Conservation (phyloP, 129 eudicot genomes). For the Sambucus nigra region DNA sequence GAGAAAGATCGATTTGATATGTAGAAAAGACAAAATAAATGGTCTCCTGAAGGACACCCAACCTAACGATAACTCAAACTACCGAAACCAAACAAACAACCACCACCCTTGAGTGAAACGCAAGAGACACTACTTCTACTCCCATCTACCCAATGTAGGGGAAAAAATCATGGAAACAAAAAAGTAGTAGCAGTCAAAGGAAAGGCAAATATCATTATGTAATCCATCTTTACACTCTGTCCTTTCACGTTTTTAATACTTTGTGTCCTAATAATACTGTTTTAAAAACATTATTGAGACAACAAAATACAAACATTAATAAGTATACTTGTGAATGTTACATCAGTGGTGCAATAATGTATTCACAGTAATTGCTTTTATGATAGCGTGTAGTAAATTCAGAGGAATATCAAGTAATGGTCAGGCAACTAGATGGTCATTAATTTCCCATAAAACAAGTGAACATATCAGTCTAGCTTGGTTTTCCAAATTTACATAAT, state of each 20-base stretch:
- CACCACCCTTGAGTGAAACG: slow-evolving; percentile 36
- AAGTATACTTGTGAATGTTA: too few relatives aligned
- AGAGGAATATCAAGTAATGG: too few relatives aligned
- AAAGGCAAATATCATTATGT: slow-evolving; percentile 4
- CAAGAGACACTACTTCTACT: slow-evolving; percentile 43
- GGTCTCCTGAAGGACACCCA: neutral
- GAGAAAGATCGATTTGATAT: neutral
- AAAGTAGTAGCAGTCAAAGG: slow-evolving; percentile 14
- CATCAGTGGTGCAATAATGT: too few relatives aligned
- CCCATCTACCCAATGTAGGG: slow-evolving; percentile 24
- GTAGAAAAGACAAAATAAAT: neutral
- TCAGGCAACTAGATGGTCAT: too few relatives aligned
- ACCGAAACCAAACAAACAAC: slow-evolving; percentile 6
- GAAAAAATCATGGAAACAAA: neutral
- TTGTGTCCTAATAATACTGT: neutral
- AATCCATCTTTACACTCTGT: neutral
- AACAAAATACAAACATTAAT: neutral
- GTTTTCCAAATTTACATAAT: too few relatives aligned
- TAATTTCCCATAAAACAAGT: too few relatives aligned
- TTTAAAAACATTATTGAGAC: neutral
- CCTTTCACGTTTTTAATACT: neutral
- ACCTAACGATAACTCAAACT: slow-evolving; percentile 8
- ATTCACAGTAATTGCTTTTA: too few relatives aligned
- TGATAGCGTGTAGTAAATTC: too few relatives aligned
- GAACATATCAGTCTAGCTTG: too few relatives aligned